phyloP scores from a whole-genome alignment of 2,329 filamentous ascomycete species.

The Colletotrichum sublineola region DNA sequence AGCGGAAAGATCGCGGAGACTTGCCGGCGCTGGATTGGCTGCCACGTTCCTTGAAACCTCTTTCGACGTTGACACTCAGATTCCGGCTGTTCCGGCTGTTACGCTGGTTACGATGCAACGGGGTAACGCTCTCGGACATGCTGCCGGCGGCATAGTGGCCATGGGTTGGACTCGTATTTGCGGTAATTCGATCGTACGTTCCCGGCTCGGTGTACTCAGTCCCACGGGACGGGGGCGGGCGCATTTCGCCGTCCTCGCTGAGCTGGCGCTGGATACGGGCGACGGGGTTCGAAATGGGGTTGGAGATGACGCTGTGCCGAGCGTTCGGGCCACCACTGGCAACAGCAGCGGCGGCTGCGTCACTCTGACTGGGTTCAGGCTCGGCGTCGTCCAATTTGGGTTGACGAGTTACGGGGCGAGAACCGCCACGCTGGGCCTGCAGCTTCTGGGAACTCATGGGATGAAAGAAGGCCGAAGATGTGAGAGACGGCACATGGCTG shows the following conservation, averaged over 20 bases:
- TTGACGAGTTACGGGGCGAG: slow-evolving; percentile 56
- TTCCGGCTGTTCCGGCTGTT: slow-evolving; percentile 59
- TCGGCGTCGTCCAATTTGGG: slow-evolving; percentile 45
- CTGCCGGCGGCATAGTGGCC: slow-evolving; percentile 71
- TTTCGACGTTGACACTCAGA: slow-evolving; percentile 71
- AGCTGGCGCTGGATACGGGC: slow-evolving; percentile 51
- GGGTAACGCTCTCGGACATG: slow-evolving; percentile 82
- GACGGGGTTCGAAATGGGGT: slow-evolving; percentile 59
- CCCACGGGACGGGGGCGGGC: slow-evolving; percentile 78
- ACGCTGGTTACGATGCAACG: slow-evolving; percentile 68
- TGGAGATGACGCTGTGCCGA: slow-evolving; percentile 67
- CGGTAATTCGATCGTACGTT: slow-evolving; percentile 76
- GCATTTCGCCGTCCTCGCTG: slow-evolving; percentile 64
- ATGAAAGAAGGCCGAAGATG: slow-evolving; percentile 91
- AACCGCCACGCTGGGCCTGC: slow-evolving; percentile 85
- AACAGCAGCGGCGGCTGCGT: slow-evolving; percentile 48
- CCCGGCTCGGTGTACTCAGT: slow-evolving; percentile 85
- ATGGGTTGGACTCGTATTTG: slow-evolving; percentile 79
- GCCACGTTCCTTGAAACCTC: slow-evolving; percentile 66
- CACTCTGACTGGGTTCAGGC: slow-evolving; percentile 56
- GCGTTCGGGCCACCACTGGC: slow-evolving; percentile 57
- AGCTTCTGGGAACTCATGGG: slow-evolving; percentile 97
- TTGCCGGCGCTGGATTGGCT: slow-evolving; percentile 72
- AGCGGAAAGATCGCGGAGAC: slow-evolving; percentile 82
- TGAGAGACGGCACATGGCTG: slow-evolving; percentile 90